These are phyloP conservation scores for Delonix regia DNA, from an alignment of 306 rosid species.

Conservation along the genomic window DNA sequence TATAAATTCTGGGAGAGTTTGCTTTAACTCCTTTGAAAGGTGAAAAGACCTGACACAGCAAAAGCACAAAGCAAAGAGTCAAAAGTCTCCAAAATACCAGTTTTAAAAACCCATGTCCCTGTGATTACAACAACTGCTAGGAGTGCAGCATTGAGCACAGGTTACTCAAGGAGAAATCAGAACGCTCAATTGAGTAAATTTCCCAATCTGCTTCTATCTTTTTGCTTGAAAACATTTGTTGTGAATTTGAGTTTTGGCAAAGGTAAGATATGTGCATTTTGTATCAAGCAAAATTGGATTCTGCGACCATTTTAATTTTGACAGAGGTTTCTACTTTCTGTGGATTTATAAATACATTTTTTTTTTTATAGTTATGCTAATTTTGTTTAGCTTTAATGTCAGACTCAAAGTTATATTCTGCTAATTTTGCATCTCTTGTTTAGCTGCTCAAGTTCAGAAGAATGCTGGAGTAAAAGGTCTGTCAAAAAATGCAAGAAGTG, in stretches of 20 bases:
- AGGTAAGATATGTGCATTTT: neutral
- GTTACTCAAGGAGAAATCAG: conserved; percentile 57
- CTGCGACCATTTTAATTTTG: conserved; percentile 1
- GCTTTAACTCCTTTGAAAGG: conserved; percentile 68
- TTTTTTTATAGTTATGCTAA: conserved; percentile 6
- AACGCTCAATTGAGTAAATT: conserved; percentile 58
- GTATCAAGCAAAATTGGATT: conserved; percentile 17
- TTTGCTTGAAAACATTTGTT: conserved; percentile 5
- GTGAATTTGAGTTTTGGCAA: conserved; percentile 11
- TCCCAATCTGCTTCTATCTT: conserved; percentile 4
- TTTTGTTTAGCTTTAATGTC: neutral
- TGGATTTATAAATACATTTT: conserved; percentile 26
- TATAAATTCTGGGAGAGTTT: conserved; percentile 32
- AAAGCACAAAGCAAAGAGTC: conserved; percentile 54
- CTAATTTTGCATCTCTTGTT: conserved; percentile 32
- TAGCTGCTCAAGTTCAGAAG: conserved; percentile 50
- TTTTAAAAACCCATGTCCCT: conserved; percentile 48
- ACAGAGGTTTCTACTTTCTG: neutral
- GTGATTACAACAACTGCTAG: conserved; percentile 42
- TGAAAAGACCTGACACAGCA: conserved; percentile 55
- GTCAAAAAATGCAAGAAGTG: conserved; percentile 39
- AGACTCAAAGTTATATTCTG: conserved; percentile 23
- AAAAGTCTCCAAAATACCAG: conserved; percentile 53
- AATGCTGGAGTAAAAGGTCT: conserved; percentile 38
- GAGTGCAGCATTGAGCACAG: conserved; percentile 43